phyloP scores from a whole-genome alignment of 805 yeast genomes.

The Danielozyma ontarioensis region DNA sequence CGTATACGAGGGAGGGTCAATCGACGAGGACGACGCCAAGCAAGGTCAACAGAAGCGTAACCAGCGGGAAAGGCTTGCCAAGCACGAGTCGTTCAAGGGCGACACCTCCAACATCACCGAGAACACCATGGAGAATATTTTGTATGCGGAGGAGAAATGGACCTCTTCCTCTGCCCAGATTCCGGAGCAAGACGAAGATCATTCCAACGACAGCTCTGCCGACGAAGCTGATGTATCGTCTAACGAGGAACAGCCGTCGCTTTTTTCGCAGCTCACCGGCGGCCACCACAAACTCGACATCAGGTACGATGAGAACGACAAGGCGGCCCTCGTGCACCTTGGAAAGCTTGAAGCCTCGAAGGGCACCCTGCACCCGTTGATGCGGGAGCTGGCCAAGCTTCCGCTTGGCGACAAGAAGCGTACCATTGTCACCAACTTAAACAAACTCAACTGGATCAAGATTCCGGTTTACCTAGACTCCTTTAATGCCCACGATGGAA shows the following conservation, averaged over 20 bases:
- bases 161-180: constrained; percentile 8
- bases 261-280: not conserved
- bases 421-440: constrained; percentile 49
- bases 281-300: constrained; percentile 11
- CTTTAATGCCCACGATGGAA: constrained; percentile 81
- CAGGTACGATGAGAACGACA: constrained; percentile 20
- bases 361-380: constrained; percentile 21
- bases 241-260: not conserved
- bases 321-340: constrained; percentile 10
- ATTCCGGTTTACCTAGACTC: constrained; percentile 67
- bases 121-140: constrained; percentile 30
- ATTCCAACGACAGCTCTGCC: constrained; percentile 2
- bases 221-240: not conserved
- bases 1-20: constrained; percentile 22
- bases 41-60: constrained; percentile 26
- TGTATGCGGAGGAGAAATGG: constrained; percentile 32
- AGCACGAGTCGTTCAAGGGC: constrained; percentile 35
- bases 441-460: constrained; percentile 68
- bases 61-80: constrained; percentile 18
- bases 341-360: constrained; percentile 12
- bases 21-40: constrained; percentile 26
- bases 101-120: constrained; percentile 35
- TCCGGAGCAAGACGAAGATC: constrained; percentile 5
- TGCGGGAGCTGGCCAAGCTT: constrained; percentile 17
- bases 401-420: constrained; percentile 33